Conservation (phyloP, 805 yeast genomes). For the Candida koratica region DNA sequence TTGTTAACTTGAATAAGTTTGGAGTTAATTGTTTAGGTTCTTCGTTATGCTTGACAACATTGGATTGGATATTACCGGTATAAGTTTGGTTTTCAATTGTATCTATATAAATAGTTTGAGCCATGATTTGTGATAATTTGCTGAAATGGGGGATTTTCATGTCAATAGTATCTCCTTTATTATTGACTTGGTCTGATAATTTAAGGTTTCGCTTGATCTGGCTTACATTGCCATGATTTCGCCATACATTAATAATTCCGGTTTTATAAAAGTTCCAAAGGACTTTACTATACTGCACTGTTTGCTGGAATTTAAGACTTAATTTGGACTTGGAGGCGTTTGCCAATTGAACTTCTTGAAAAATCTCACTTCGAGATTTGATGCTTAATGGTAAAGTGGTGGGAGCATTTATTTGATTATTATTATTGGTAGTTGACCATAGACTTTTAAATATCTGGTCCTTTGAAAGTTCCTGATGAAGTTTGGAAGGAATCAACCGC, state of each 20-base stretch:
- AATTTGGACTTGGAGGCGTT: constrained; percentile 17
- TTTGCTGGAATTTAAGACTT: constrained; percentile 33
- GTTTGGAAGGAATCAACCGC: background rate
- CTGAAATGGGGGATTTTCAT: constrained; percentile 30
- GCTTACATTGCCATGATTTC: constrained; percentile 27
- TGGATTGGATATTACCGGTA: constrained; percentile 11
- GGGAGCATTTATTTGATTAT: constrained; percentile 23
- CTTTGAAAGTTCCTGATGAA: background rate
- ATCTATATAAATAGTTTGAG: constrained; percentile 32
- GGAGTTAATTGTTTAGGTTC: background rate
- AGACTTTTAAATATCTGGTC: constrained; percentile 10
- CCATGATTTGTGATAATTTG: constrained; percentile 34
- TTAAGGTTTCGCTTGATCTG: constrained; percentile 19
- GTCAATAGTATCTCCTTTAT: constrained; percentile 22
- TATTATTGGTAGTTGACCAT: constrained; percentile 10
- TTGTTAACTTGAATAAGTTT: constrained; percentile 35
- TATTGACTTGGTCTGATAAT: constrained; percentile 21
- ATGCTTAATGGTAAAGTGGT: constrained; percentile 30
- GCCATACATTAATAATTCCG: constrained; percentile 57
- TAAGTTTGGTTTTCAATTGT: constrained; percentile 33
- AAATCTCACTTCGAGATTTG: constrained; percentile 25
- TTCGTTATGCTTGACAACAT: constrained; percentile 2
- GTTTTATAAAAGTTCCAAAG: constrained; percentile 51
- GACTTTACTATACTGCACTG: constrained; percentile 41
- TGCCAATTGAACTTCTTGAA: constrained; percentile 19